These are phyloP conservation scores for Bacidia rubella DNA, from an alignment of 495 filamentous ascomycete species.

Conservation along the genomic window DNA sequence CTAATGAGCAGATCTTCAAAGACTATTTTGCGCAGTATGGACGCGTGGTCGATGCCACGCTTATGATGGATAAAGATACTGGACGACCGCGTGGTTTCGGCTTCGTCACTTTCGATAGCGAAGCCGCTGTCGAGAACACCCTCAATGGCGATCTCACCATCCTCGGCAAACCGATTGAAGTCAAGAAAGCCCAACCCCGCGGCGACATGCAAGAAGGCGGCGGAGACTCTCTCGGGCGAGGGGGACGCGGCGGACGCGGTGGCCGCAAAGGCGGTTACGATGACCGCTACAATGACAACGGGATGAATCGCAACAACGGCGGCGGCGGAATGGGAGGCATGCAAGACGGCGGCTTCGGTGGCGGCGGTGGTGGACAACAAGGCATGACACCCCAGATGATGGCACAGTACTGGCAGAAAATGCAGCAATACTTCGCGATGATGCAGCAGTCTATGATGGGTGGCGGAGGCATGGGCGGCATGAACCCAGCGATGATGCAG, in stretches of 20 bases:
- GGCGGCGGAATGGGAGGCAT: constrained; percentile 23
- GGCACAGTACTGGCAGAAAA: constrained; percentile 93
- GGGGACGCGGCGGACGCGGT: constrained; percentile 46
- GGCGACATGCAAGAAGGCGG: constrained; percentile 91
- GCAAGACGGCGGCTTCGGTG: constrained; percentile 28
- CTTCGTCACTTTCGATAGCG: constrained; percentile 97
- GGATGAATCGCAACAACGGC: constrained; percentile 31
- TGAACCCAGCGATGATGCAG: constrained; percentile 79
- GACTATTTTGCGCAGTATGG: constrained; percentile 95
- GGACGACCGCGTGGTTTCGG: constrained; percentile 90
- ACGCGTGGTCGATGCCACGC: constrained; percentile 86
- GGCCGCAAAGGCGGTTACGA: constrained; percentile 29
- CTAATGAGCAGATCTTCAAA: constrained; percentile 87
- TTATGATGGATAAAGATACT: constrained; percentile 99
- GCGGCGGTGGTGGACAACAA: constrained; percentile 1
- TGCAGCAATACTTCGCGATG: constrained; percentile 90
- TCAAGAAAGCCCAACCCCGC: constrained; percentile 93
- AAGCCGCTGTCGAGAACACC: constrained; percentile 86
- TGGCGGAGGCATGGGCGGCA: constrained; percentile 34
- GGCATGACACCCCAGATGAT: constrained; percentile 91
- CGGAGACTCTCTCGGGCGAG: constrained; percentile 42
- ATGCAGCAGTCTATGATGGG: constrained; percentile 72
- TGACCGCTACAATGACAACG: constrained; percentile 33
- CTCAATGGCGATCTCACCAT: constrained; percentile 70
- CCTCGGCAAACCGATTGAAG: constrained; percentile 88